Evolutionary conservation across 441 rosid species (phyloP), one percentile per base, ranked within the genome.

Genomic region (Gossypium davidsonii): DNA sequence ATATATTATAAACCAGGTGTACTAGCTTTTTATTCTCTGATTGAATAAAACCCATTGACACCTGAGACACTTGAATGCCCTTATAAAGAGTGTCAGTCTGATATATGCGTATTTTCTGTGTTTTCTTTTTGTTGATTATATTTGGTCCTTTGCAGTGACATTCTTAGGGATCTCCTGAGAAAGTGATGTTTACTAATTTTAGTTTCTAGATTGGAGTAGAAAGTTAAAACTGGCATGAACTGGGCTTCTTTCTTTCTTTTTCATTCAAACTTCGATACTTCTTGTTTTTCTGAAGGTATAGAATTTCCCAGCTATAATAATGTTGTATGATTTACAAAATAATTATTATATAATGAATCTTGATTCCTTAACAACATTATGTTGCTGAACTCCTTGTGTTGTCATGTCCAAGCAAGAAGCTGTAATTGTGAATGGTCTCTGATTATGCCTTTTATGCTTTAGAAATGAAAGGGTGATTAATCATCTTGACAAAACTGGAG

Each of bases 181-280:
- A 17, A 31, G 72, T 28, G 72, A 28, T 49, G 10, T 18, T 42
- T 18, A 25, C 60, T 68, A 34, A 46, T 68, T 67, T 52, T 26
- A 52, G 72, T 23, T 49, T 52, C 46, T 67, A 26, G 46, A 51
- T 67, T 15, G 59, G 15, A 49, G 60, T 49, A 28, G 58, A 51
- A 15, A 28, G 21, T 52, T 51, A 52, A 67, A 67, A n/a, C 44
- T 51, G 59, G 61, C 46, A 68, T 18, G 26, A 8, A 11, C 6
- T 51, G 23, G 58, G 58, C 72, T 68, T 68, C 59, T 67, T 49
- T 49, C 9, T 49, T 49, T 49, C 59, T 18, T 67, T 28, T 10
- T 20, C n/a, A 0, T 15, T 52, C 61, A 28, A 17, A 31, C 48
- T 28, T 68, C 8, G 1, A 44, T 6, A 21, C 55, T 46, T 65